Base-by-base conservation (phyloP, 192 early-diverging fungal species). In the Umbelopsis sp. region DNA sequence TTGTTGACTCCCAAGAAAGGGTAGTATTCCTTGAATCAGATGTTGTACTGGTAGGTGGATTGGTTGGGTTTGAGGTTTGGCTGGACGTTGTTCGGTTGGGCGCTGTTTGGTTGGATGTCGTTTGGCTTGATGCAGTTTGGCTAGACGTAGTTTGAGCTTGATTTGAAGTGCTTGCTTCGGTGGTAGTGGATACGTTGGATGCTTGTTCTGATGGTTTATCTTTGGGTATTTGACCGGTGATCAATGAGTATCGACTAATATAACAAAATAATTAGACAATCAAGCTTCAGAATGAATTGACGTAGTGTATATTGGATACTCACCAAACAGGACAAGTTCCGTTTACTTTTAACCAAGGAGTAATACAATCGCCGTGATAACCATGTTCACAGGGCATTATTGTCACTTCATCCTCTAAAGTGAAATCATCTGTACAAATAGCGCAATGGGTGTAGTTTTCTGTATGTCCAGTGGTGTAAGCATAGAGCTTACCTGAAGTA, bases 261-360 rank as follows among this genome's bases (percentile, higher is more conserved):
- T 0, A 34, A n/a, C 0, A 17, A 62, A 34, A 34, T 10, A 26
- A 22, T 53, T 26, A 14, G 12, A n/a, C 20, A 25, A 10, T 21
- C n/a, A 8, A 12, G 22, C 9, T 52, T 11, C 1, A 3, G 2
- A 24, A 11, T 24, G 21, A 52, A 22, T 1, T n/a, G 25, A 25
- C 0, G 4, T 1, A 41, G 8, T 11, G 0, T 3, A 41, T 41
- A 4, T 6, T 1, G 7, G 38, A 41, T 5, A 44, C 76, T 69
- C 86, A 88, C 86, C 95, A 97, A 26, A 95, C 92, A 24, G 95
- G 95, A 80, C 95, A 97, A 10, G 95, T 94, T 7, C 94, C 96
- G 71, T 97, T 97, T 65, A 97, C 84, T 73, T 92, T 92, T 50
- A 98, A 83, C 97, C 97, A 98, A 43, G 90, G 89, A 52, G 92